Conservation (phyloP, 2,329 filamentous ascomycete species). For the Aspergillus vadensis region DNA sequence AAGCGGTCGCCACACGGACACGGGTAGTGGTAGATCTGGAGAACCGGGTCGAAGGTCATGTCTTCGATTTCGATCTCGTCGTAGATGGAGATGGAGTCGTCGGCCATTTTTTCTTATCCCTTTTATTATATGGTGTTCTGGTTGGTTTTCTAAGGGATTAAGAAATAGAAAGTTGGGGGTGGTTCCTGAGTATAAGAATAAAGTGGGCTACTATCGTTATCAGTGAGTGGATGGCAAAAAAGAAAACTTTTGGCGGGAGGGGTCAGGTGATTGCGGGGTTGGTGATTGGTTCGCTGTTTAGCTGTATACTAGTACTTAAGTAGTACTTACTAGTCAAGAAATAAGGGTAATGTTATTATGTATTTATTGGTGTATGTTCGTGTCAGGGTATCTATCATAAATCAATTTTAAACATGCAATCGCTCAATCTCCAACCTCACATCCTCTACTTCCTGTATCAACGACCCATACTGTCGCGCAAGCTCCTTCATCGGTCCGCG, state of each 20-base stretch:
- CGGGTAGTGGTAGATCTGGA: slow-evolving; percentile 92
- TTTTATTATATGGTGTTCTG: not conserved
- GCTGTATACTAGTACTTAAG: not conserved
- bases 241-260: slow-evolving; percentile 28
- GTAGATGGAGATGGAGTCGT: slow-evolving; percentile 74
- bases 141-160: not conserved
- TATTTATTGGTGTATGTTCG: not conserved
- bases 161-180: not conserved
- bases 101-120: slow-evolving; percentile 53
- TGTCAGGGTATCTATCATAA: slow-evolving; percentile 8
- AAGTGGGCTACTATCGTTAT: not conserved
- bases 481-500: slow-evolving; percentile 38
- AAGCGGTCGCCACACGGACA: slow-evolving; percentile 97
- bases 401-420: slow-evolving; percentile 19
- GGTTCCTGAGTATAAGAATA: not conserved
- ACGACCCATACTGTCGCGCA: slow-evolving; percentile 40
- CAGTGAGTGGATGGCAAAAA: slow-evolving; percentile 4
- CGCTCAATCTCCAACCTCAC: slow-evolving; percentile 30
- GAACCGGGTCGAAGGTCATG: slow-evolving; percentile 82
- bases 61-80: slow-evolving; percentile 99
- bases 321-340: not conserved
- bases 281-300: not conserved
- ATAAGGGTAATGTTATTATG: too few species aligned
- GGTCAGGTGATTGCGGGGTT: slow-evolving; percentile 32
- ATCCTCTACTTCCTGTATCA: slow-evolving; percentile 41